Percentiles rank a stretch among this genome's conserved stretches.
phyloP scores from a whole-genome alignment of 2,329 filamentous ascomycete species.

The Ascochyta fabae region DNA sequence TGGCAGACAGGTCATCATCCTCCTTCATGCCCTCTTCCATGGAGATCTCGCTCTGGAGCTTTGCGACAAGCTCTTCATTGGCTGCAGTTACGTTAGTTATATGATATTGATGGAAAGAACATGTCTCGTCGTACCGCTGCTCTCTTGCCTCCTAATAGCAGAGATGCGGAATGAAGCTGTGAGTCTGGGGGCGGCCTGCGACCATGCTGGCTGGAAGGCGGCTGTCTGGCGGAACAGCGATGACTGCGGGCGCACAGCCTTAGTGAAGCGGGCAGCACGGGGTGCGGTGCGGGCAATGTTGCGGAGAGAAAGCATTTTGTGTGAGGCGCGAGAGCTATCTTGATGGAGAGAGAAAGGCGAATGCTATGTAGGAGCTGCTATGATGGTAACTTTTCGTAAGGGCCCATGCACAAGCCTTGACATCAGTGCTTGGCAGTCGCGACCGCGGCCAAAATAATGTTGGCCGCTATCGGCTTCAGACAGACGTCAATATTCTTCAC shows the following conservation, averaged over 20 bases:
- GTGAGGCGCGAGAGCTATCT: slow-evolving; percentile 8
- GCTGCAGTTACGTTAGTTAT: slow-evolving; percentile 31
- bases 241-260: slow-evolving; percentile 45
- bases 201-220: slow-evolving; percentile 44
- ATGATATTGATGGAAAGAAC: not conserved
- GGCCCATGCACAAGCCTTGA: slow-evolving; percentile 23
- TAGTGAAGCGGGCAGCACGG: slow-evolving; percentile 51
- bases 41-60: slow-evolving; percentile 67
- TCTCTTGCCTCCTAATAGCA: slow-evolving; percentile 44
- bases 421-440: slow-evolving; percentile 23
- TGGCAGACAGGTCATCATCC: slow-evolving; percentile 73
- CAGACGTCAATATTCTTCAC: not conserved
- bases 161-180: slow-evolving; percentile 54
- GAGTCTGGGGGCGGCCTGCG: slow-evolving; percentile 39
- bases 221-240: slow-evolving; percentile 44
- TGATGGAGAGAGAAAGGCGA: slow-evolving; percentile 7
- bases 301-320: slow-evolving; percentile 55
- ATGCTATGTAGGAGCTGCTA: not conserved
- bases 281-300: slow-evolving; percentile 54
- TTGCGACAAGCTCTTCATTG: slow-evolving; percentile 82
- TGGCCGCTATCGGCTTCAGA: slow-evolving; percentile 20
- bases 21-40: slow-evolving; percentile 82
- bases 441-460: slow-evolving; percentile 19
- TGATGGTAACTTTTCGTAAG: slow-evolving; percentile 32
- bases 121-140: slow-evolving; percentile 26